phyloP scores from a whole-genome alignment of 2,329 filamentous ascomycete species.

The Penicillium sp. region DNA sequence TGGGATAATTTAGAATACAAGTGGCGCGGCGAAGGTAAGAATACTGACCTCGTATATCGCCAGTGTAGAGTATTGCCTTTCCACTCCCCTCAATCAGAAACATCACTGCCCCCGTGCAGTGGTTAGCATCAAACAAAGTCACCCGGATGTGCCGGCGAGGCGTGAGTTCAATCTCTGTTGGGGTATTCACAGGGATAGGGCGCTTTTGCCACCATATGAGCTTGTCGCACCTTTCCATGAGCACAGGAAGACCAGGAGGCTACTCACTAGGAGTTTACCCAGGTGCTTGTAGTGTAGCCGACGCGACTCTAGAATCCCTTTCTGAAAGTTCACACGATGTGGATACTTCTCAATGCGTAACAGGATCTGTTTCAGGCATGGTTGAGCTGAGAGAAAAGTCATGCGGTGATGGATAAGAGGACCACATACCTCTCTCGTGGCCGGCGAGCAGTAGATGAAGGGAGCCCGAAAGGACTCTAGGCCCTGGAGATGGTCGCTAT shows the following conservation, averaged over 20 bases:
- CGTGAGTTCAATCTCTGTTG: conserved; percentile 69
- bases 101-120: conserved; percentile 88
- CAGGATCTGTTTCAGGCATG: conserved; percentile 53
- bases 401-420: too few species aligned
- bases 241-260: not conserved
- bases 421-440: conserved; percentile 65
- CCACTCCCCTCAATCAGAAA: conserved; percentile 76
- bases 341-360: conserved; percentile 74
- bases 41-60: conserved; percentile 66
- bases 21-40: not conserved
- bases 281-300: conserved; percentile 75
- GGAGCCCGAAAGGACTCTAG: conserved; percentile 72
- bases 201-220: conserved; percentile 60
- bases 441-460: conserved; percentile 86
- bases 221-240: too few species aligned
- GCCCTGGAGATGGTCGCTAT: conserved; percentile 83
- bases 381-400: not conserved
- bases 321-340: conserved; percentile 76
- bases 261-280: conserved; percentile 59
- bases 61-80: conserved; percentile 79
- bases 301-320: conserved; percentile 71
- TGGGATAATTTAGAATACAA: conserved; percentile 19
- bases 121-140: conserved; percentile 86
- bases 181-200: conserved; percentile 76
- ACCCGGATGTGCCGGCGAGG: conserved; percentile 69